A percentile compares a stretch with the other conserved stretches of the same genome.
Evolutionary conservation across 306 rosid species (phyloP).

Genomic region (Urtica urens): DNA sequence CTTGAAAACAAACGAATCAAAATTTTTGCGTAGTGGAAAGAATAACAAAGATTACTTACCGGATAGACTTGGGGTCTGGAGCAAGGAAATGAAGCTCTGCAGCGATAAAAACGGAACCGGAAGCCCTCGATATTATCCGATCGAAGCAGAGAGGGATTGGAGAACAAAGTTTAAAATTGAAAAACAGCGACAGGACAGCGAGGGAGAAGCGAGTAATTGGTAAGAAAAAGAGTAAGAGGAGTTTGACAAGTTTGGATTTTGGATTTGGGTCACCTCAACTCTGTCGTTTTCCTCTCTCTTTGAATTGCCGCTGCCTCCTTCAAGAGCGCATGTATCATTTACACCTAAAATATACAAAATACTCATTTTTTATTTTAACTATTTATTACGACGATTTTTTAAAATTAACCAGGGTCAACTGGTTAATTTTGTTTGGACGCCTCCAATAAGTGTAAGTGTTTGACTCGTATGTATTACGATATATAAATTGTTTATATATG

Average conservation of each 20-base stretch:
- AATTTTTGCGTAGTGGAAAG: too few species aligned
- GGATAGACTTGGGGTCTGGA: constrained; percentile 17
- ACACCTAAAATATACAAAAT: too few species aligned
- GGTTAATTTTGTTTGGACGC: too few species aligned
- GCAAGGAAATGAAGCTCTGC: constrained; percentile 14
- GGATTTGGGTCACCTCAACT: constrained; percentile 6
- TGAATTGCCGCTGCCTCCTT: constrained; percentile 49
- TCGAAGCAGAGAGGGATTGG: constrained; percentile 8
- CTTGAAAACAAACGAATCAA: too few species aligned
- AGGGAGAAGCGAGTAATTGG: constrained; percentile 7
- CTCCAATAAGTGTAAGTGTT: too few species aligned
- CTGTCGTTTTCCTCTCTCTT: constrained; percentile 9
- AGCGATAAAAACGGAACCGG: constrained; percentile 18
- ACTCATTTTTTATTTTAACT: too few species aligned
- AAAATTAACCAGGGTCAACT: too few species aligned
- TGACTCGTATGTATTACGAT: too few species aligned
- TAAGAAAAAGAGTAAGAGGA: constrained; percentile 8
- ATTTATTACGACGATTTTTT: too few species aligned
- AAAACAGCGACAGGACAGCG: neutral
- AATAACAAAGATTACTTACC: constrained; percentile 21
- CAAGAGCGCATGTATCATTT: too few species aligned
- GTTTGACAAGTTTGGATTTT: constrained; percentile 17
- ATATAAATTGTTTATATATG: too few species aligned
- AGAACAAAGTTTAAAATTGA: constrained; percentile 1
- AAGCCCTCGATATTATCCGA: constrained; percentile 24